These are phyloP conservation scores for Acanthochlamys bracteata DNA, from an alignment of 106 monocot genomes.

Conservation along the genomic window DNA sequence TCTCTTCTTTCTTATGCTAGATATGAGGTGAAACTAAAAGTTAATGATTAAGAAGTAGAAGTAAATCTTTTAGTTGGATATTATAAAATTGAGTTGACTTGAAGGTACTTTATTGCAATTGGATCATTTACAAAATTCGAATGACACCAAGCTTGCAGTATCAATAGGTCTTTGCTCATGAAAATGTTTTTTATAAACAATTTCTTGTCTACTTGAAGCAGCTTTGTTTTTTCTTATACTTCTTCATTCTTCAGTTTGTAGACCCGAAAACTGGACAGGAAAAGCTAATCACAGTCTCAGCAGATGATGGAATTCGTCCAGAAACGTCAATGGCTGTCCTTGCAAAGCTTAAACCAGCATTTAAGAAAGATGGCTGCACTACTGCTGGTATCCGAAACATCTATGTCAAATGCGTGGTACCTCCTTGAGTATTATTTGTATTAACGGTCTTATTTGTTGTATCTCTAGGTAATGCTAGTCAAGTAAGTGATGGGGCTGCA, in stretches of 20 bases:
- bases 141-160: too few relatives aligned
- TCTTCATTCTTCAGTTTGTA: conserved; percentile 38
- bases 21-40: too few relatives aligned
- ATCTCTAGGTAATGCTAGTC: conserved; percentile 73
- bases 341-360: conserved; percentile 75
- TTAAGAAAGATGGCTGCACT: conserved; percentile 70
- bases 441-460: conserved; percentile 4
- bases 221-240: neutral
- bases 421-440: neutral
- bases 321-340: conserved; percentile 51
- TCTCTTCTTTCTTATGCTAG: too few relatives aligned
- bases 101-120: too few relatives aligned
- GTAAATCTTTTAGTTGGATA: too few relatives aligned
- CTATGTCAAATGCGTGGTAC: neutral
- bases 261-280: conserved; percentile 72
- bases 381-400: conserved; percentile 55
- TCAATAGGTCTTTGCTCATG: too few relatives aligned
- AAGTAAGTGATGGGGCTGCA: conserved; percentile 84
- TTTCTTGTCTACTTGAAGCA: too few relatives aligned
- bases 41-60: too few relatives aligned
- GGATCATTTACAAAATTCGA: too few relatives aligned
- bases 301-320: conserved; percentile 73
- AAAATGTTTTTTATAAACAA: too few relatives aligned
- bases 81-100: too few relatives aligned
- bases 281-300: conserved; percentile 41